Percentiles rank a stretch among this genome's conserved stretches.
Conservation (phyloP, 179 eudicot species). For the Corrigiola litoralis region DNA sequence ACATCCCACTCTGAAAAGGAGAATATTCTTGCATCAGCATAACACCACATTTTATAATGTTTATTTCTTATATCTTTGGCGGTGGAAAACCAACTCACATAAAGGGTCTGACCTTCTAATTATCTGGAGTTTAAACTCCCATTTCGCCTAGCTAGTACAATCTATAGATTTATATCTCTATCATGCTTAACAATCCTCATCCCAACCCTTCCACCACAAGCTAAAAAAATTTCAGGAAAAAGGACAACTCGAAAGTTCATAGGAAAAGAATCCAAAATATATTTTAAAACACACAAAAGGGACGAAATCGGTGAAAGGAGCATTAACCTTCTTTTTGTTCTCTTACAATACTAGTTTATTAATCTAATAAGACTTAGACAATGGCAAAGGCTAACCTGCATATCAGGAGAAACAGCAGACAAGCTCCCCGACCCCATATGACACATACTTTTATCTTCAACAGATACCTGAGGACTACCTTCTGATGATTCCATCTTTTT, state of each 20-base stretch:
- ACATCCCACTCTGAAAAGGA: too few species aligned
- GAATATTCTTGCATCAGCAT: too few species aligned
- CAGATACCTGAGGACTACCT: conserved; percentile 20
- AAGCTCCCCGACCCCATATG: conserved; percentile 31
- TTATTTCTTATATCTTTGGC: too few species aligned
- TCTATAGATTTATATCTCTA: background rate
- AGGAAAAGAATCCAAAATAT: too few species aligned
- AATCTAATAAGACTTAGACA: background rate
- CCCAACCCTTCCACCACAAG: too few species aligned
- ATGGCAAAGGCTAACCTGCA: conserved; percentile 40
- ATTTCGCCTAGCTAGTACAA: conserved; percentile 3
- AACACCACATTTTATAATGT: too few species aligned
- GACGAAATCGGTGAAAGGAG: background rate
- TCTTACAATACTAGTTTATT: background rate
- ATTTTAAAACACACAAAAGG: background rate
- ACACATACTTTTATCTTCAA: conserved; percentile 22
- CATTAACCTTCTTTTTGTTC: background rate
- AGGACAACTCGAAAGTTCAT: background rate
- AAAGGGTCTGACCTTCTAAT: too few species aligned
- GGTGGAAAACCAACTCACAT: too few species aligned
- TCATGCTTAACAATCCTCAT: background rate
- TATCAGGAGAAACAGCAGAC: conserved; percentile 30
- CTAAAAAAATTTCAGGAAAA: too few species aligned
- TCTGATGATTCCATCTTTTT: conserved; percentile 25
- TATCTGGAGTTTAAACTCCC: too few species aligned